These are phyloP conservation scores for Rubroboletus pulcherrimus DNA, from an alignment of 768 basidiomycete genomes.

Conservation along the genomic window DNA sequence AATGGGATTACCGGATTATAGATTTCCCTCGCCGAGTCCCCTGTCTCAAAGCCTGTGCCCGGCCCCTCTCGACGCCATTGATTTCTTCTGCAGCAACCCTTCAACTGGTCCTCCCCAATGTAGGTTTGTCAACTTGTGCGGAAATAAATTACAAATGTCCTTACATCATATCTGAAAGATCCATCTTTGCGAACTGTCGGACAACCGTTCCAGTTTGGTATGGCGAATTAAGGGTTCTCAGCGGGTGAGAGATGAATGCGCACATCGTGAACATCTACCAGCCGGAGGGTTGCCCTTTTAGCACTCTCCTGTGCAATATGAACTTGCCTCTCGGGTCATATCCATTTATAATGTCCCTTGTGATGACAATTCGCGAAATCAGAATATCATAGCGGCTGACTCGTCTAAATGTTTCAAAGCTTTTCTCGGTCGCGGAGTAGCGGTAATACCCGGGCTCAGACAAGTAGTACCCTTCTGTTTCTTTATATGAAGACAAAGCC, in stretches of 20 bases:
- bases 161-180: background rate
- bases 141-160: background rate
- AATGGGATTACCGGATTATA: background rate
- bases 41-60: conserved; percentile 1
- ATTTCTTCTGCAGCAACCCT: background rate
- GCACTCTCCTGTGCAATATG: background rate
- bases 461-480: background rate
- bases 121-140: background rate
- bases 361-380: conserved; percentile 13
- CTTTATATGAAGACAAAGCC: conserved; percentile 9
- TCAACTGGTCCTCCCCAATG: background rate
- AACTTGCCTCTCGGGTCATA: background rate
- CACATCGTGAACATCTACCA: background rate
- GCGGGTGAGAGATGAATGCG: conserved; percentile 3
- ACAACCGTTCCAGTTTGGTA: background rate
- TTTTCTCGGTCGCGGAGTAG: conserved; percentile 2
- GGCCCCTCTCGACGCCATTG: background rate
- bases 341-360: conserved; percentile 5
- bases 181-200: background rate
- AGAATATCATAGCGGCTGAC: conserved; percentile 9
- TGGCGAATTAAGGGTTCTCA: background rate
- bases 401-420: conserved; percentile 1
- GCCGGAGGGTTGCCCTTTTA: conserved; percentile 5
- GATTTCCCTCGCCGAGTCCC: background rate
- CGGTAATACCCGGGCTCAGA: conserved; percentile 10